These are phyloP conservation scores for Melampsora occidentalis DNA, from an alignment of 1,284 basidiomycete genomes.

Conservation along the genomic window DNA sequence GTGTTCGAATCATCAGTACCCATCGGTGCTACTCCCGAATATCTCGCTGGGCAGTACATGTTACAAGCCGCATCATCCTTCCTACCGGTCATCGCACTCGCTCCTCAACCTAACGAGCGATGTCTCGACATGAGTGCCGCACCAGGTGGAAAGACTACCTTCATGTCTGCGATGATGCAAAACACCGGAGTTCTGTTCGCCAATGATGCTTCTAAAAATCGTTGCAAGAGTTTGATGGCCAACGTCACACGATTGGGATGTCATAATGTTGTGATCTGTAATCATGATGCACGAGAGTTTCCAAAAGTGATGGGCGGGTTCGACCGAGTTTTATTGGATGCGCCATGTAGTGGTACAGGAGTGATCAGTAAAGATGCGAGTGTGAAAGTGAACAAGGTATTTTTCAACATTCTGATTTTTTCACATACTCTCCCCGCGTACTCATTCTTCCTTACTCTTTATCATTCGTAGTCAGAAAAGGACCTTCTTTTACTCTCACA, in stretches of 20 bases:
- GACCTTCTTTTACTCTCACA: slow-evolving; percentile 94
- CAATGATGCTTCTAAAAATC: slow-evolving; percentile 90
- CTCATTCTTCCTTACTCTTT: neutral
- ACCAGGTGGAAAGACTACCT: slow-evolving; percentile 95
- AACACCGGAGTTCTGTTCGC: slow-evolving; percentile 98
- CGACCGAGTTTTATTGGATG: slow-evolving; percentile 91
- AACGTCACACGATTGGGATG: slow-evolving; percentile 96
- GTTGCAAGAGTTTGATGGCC: slow-evolving; percentile 93
- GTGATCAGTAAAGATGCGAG: slow-evolving; percentile 97
- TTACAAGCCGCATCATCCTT: slow-evolving; percentile 98
- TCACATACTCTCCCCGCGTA: neutral
- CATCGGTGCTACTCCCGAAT: slow-evolving; percentile 91
- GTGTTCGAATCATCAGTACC: slow-evolving; percentile 96
- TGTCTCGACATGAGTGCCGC: slow-evolving; percentile 98
- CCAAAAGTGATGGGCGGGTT: slow-evolving; percentile 99
- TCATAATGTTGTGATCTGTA: slow-evolving; percentile 96
- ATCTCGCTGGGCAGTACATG: slow-evolving; percentile 99
- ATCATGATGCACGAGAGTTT: slow-evolving; percentile 95
- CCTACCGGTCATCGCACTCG: slow-evolving; percentile 94
- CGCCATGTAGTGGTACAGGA: slow-evolving; percentile 96
- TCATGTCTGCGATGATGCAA: slow-evolving; percentile 91
- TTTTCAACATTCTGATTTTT: neutral
- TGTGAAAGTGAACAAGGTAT: slow-evolving; percentile 88
- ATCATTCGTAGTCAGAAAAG: slow-evolving; percentile 66
- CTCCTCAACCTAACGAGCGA: slow-evolving; percentile 87